These are phyloP conservation scores for Candida berthetii DNA, from an alignment of 805 yeast species.

Conservation along the genomic window DNA sequence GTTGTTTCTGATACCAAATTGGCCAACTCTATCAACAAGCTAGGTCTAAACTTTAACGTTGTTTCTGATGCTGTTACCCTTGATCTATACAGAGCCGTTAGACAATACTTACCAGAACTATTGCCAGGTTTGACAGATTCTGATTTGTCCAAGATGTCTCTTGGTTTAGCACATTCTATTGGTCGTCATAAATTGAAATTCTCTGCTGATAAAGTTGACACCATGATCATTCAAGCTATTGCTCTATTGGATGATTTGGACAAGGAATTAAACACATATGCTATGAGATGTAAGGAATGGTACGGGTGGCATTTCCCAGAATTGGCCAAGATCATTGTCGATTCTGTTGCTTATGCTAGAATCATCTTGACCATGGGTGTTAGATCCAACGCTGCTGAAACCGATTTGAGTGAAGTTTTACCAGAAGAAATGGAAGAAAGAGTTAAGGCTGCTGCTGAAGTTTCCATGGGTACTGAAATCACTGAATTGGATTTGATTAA, in stretches of 20 bases:
- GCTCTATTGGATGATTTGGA: conserved; percentile 95
- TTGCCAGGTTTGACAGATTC: conserved; percentile 88
- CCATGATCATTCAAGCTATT: conserved; percentile 98
- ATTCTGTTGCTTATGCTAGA: conserved; percentile 94
- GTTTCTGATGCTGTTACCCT: conserved; percentile 93
- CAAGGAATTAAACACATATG: conserved; percentile 95
- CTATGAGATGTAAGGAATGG: conserved; percentile 99
- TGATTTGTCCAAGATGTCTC: conserved; percentile 88
- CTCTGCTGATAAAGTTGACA: conserved; percentile 97
- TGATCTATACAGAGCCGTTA: conserved; percentile 92
- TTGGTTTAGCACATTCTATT: conserved; percentile 97
- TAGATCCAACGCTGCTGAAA: conserved; percentile 83
- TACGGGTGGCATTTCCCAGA: conserved; percentile 99
- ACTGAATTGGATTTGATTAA: conserved; percentile 85
- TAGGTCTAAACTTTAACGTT: conserved; percentile 81
- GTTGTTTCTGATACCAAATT: conserved; percentile 93
- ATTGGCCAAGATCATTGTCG: conserved; percentile 93
- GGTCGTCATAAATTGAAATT: conserved; percentile 98
- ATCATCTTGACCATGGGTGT: conserved; percentile 91
- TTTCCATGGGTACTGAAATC: conserved; percentile 99
- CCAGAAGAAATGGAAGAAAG: conserved; percentile 93
- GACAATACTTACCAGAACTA: conserved; percentile 89
- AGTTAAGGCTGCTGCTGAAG: conserved; percentile 95
- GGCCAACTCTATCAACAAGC: conserved; percentile 93
- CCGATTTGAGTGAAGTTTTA: conserved; percentile 83